Evolutionary conservation across 495 filamentous ascomycete species (phyloP).

Genomic region (Cenococcum geophilum): DNA sequence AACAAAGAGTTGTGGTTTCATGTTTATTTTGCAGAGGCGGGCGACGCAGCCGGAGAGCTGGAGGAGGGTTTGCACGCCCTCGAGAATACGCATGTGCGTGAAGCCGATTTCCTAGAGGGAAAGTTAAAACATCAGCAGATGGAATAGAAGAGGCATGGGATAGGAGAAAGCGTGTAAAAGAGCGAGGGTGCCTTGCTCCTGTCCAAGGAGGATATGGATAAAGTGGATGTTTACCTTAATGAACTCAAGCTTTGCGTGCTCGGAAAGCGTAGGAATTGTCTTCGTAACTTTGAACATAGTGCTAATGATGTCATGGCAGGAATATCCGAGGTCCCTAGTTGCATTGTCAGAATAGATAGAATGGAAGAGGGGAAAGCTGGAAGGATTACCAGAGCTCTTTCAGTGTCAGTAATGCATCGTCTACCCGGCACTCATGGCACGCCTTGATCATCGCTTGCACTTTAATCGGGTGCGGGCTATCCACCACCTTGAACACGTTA

Average conservation of each 20-base stretch:
- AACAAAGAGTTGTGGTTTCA: constrained; percentile 83
- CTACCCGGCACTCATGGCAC: constrained; percentile 85
- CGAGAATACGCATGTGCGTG: constrained; percentile 96
- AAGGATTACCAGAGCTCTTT: constrained; percentile 71
- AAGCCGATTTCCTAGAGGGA: constrained; percentile 75
- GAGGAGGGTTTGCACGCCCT: constrained; percentile 90
- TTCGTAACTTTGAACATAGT: constrained; percentile 99
- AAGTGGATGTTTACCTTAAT: constrained; percentile 50
- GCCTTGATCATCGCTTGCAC: constrained; percentile 98
- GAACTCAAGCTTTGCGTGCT: constrained; percentile 92
- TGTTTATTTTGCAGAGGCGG: constrained; percentile 85
- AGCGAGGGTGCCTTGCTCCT: too few relatives aligned
- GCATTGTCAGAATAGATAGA: too few relatives aligned
- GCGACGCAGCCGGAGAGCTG: constrained; percentile 90
- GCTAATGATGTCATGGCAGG: constrained; percentile 92
- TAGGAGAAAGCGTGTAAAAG: too few relatives aligned
- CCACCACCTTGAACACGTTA: constrained; percentile 97
- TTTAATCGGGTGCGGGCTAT: constrained; percentile 94
- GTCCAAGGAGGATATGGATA: too few relatives aligned
- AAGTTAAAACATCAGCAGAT: background rate
- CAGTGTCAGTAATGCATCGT: constrained; percentile 75
- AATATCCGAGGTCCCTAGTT: constrained; percentile 68
- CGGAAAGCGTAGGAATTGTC: constrained; percentile 78
- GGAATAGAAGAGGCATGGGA: too few relatives aligned
- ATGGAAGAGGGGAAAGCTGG: too few relatives aligned